Conservation (phyloP, 768 basidiomycete species). For the Lyophyllum atratum region DNA sequence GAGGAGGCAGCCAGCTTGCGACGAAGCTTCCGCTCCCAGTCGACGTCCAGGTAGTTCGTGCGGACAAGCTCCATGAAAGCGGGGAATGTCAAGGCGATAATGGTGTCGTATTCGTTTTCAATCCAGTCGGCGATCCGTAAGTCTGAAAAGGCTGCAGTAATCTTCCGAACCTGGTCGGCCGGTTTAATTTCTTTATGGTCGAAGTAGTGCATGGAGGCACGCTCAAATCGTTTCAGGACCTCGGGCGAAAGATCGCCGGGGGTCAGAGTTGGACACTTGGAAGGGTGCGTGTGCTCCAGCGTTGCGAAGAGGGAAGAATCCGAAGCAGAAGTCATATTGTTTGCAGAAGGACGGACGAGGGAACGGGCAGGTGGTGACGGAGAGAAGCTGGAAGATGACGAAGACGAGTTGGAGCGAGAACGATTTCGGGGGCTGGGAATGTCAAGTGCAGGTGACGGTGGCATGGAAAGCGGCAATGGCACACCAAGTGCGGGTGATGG, state of each 20-base stretch:
- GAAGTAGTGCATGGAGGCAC: not conserved
- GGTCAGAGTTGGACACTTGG: not conserved
- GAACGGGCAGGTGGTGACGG: too few relatives aligned
- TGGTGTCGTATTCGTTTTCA: not conserved
- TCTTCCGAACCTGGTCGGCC: not conserved
- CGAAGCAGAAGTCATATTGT: not conserved
- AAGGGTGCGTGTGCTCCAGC: not conserved
- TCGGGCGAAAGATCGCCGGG: not conserved
- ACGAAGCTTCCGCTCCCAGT: not conserved
- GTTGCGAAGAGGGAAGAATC: not conserved
- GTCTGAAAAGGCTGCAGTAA: not conserved
- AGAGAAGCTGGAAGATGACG: not conserved
- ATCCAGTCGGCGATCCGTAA: not conserved
- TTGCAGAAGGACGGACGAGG: not conserved
- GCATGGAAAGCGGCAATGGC: not conserved
- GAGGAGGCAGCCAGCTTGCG: not conserved
- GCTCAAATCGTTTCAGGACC: not conserved
- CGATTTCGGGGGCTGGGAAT: too few relatives aligned
- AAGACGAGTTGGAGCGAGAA: not conserved
- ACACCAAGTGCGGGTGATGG: too few relatives aligned
- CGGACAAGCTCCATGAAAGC: not conserved
- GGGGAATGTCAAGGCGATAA: not conserved
- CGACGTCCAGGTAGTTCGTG: not conserved
- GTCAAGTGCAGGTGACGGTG: too few relatives aligned
- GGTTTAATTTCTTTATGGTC: not conserved